Base-by-base conservation (phyloP, 2,329 filamentous ascomycete genomes). In the Alternaria burnsii region DNA sequence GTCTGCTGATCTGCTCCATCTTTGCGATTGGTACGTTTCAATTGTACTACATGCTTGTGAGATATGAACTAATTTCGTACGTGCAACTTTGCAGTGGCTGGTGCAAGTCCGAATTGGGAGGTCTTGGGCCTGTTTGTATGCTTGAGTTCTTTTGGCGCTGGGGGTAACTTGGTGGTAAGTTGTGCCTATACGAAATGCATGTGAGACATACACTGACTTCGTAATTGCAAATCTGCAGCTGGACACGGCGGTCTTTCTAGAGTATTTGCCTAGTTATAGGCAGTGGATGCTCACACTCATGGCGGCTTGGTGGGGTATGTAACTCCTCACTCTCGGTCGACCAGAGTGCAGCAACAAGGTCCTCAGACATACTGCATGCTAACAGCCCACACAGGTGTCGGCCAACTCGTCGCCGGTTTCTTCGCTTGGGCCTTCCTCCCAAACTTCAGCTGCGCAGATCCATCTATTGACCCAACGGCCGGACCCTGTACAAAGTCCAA, bases 251-350 rank as follows among this genome's bases (percentile, higher is more conserved):
- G 83, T 87, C 0, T 87, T 87, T 61, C 72, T 87, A 43, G 86
- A 87, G 70, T 88, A 84, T 67, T 70, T 88, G 3, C 85, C 86
- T 0, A 80, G 84, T 18, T 81, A 84, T 53, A 82, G 87, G 70
- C 88, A 90, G 71, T 91, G 88, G 87, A 81, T 90, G 18, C 71
- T 89, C 14, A 89, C 87, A 0, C 80, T 87, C n/a, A 82, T 90
- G 74, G 87, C 88, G 2, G 82, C 81, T 22, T 86, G 84, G 84
- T 85, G 83, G 83, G 83, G 82, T 64, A 61, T 40, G 70, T 44
- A 22, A 32, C 10, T 18, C n/a, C 30, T 18, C 2, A 7, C 16
- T 43, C 16, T n/a, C 40, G 14, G 32, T 4, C 40, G 28, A 30
- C 1, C 28, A 30, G 28, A 12, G 11, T 11, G 28, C 11, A 30